A percentile compares a stretch with the other conserved stretches of the same genome.
Conservation (phyloP, 2,329 filamentous ascomycete species). For the Exophiala viscosa region DNA sequence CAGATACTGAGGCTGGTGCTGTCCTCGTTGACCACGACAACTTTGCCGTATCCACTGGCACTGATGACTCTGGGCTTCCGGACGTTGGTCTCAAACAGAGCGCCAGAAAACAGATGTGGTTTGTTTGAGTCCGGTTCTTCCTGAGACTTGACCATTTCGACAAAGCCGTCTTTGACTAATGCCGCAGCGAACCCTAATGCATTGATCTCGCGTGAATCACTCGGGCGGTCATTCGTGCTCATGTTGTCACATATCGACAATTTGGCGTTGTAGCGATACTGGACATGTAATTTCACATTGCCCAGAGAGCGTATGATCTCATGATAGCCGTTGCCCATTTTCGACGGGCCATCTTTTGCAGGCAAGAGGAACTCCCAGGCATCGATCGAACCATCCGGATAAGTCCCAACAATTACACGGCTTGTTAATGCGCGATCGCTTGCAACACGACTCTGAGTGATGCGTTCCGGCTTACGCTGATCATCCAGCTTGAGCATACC, state of each 20-base stretch:
- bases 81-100: conserved; percentile 16
- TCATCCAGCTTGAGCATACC: conserved; percentile 7
- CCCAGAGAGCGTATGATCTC: conserved; percentile 22
- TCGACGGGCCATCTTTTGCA: conserved; percentile 1
- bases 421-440: conserved; percentile 22
- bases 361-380: conserved; percentile 23
- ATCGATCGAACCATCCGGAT: conserved; percentile 12
- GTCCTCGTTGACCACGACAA: conserved; percentile 71
- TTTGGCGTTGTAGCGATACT: conserved; percentile 15
- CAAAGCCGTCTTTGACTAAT: conserved; percentile 16
- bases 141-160: conserved; percentile 22
- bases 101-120: conserved; percentile 14
- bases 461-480: conserved; percentile 13
- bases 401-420: conserved; percentile 20
- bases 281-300: conserved; percentile 12
- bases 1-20: conserved; percentile 80
- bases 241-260: conserved; percentile 25
- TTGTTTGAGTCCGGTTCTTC: conserved; percentile 22
- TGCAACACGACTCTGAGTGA: conserved; percentile 21
- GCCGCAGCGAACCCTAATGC: conserved; percentile 16
- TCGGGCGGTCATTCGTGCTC: conserved; percentile 15
- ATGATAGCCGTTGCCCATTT: conserved; percentile 10
- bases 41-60: conserved; percentile 57
- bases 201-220: conserved; percentile 8
- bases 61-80: conserved; percentile 13